Base-by-base conservation (phyloP, 139 green algal genomes). In the Chlorella sorokiniana region DNA sequence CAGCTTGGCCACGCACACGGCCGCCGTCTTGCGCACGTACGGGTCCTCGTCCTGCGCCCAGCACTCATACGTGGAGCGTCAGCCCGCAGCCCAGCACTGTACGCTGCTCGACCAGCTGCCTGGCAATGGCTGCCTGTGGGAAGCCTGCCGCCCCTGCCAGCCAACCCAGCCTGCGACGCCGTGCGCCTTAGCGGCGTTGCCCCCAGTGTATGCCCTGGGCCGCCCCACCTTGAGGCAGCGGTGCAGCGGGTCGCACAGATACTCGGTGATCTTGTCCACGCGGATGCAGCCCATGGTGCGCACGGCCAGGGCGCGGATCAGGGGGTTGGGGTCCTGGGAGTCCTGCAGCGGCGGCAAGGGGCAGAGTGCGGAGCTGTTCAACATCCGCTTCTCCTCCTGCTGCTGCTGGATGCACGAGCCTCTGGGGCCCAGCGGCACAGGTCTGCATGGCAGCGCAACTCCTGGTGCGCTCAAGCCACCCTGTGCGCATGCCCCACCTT, bases 201-300 rank as follows among this genome's bases (percentile, higher is more conserved):
- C n/a, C n/a, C n/a, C n/a, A n/a, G n/a, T 16, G 22, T 23, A 16
- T 61, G 52, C 52, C 52, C 7, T n/a, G 52, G 27, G 52, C 52
- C 52, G 31, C 62, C 73, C 0, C 37, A 79, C 73, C 75, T 81
- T 81, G 29, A 81, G 75, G 75, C 75, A 81, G 38, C 75, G 56
- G 40, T 81, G 89, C 81, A 99, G 88, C 4, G 97, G 97, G 86
- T 99, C 97, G 80, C 97, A 99, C 35, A 99, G 89, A 81, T 99
- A 99, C 86, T 99, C 97, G 48, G 94, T 98, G 87, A 99, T 99
- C 69, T 96, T 96, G 85, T 99, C 96, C 44, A 99, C 97, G 27
- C 97, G 89, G 81, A 99, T 99, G 93, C 97, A 99, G 41, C 97
- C 97, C 97, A 99, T 99, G 20, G 97, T 99, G 59, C 97, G 88